Evolutionary conservation across 805 yeast species (phyloP).

Genomic region (Nakazawaea ambrosiae): DNA sequence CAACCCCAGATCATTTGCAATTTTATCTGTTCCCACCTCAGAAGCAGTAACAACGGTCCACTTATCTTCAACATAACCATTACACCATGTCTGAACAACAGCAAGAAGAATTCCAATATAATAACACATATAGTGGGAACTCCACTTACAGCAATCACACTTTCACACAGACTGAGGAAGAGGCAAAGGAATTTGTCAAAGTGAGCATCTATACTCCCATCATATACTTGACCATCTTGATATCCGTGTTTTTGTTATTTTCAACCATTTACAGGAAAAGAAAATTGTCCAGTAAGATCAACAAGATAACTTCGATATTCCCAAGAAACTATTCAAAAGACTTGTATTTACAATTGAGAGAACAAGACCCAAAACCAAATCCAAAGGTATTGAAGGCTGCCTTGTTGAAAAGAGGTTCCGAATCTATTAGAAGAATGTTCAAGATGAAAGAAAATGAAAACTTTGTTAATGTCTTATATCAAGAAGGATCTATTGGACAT

Average conservation of each 20-base stretch:
- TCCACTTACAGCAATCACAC: not conserved
- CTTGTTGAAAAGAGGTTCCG: slow-evolving; percentile 68
- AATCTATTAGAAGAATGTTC: slow-evolving; percentile 76
- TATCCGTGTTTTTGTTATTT: slow-evolving; percentile 61
- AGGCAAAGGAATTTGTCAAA: slow-evolving; percentile 15
- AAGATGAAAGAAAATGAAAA: slow-evolving; percentile 76
- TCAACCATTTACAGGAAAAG: slow-evolving; percentile 60
- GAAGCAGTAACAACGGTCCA: too few species aligned
- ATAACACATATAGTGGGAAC: slow-evolving; percentile 1
- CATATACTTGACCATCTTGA: slow-evolving; percentile 62
- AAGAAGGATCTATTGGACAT: slow-evolving; percentile 88
- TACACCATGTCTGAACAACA: too few species aligned
- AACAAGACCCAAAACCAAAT: slow-evolving; percentile 53
- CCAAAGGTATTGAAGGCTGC: slow-evolving; percentile 73
- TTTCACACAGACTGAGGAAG: not conserved
- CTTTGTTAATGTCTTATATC: slow-evolving; percentile 63
- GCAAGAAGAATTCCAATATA: slow-evolving; percentile 5
- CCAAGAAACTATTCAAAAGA: slow-evolving; percentile 59
- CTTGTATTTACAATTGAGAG: slow-evolving; percentile 53
- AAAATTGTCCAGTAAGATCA: slow-evolving; percentile 32
- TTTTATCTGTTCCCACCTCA: too few species aligned
- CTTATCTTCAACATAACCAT: too few species aligned
- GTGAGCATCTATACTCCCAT: slow-evolving; percentile 68
- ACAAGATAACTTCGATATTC: slow-evolving; percentile 67
- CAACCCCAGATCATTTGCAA: too few species aligned